Conservation (phyloP, 352 stramenopile genomes). For the Globisporangium ultimum region DNA sequence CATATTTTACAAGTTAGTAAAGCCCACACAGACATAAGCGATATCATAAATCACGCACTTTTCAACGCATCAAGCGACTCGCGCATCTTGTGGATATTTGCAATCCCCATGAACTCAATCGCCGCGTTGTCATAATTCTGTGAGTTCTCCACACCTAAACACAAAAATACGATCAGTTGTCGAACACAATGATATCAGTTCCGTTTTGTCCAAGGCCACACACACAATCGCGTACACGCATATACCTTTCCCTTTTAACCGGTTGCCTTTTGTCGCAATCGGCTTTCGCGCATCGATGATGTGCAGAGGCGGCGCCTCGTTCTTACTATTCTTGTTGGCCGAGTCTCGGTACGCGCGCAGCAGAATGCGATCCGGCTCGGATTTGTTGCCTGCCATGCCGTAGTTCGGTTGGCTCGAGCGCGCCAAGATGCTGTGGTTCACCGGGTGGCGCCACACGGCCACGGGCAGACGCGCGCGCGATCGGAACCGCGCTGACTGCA, state of each 20-base stretch:
- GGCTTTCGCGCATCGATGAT: slow-evolving; percentile 84
- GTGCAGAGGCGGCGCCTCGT: slow-evolving; percentile 68
- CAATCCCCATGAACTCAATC: slow-evolving; percentile 98
- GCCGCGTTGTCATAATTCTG: slow-evolving; percentile 95
- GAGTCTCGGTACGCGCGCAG: slow-evolving; percentile 84
- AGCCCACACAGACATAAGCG: not conserved
- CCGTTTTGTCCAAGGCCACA: not conserved
- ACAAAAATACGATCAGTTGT: slow-evolving; percentile 1
- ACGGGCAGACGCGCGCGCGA: slow-evolving; percentile 90
- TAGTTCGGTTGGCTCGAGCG: slow-evolving; percentile 95
- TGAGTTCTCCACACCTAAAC: slow-evolving; percentile 93
- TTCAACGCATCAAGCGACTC: slow-evolving; percentile 90
- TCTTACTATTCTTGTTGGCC: slow-evolving; percentile 71
- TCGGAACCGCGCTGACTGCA: slow-evolving; percentile 89
- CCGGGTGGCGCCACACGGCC: slow-evolving; percentile 90
- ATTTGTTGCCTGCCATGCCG: slow-evolving; percentile 94
- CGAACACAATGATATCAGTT: not conserved
- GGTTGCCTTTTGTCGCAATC: slow-evolving; percentile 81
- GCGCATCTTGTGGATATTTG: slow-evolving; percentile 99
- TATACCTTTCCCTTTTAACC: slow-evolving; percentile 77
- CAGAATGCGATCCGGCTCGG: slow-evolving; percentile 89
- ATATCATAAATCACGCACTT: slow-evolving; percentile 27
- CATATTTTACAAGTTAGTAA: slow-evolving; percentile 7
- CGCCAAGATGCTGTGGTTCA: slow-evolving; percentile 93
- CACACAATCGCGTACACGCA: not conserved